phyloP scores from a whole-genome alignment of 495 filamentous ascomycete species.

The Xylaria intraflava region DNA sequence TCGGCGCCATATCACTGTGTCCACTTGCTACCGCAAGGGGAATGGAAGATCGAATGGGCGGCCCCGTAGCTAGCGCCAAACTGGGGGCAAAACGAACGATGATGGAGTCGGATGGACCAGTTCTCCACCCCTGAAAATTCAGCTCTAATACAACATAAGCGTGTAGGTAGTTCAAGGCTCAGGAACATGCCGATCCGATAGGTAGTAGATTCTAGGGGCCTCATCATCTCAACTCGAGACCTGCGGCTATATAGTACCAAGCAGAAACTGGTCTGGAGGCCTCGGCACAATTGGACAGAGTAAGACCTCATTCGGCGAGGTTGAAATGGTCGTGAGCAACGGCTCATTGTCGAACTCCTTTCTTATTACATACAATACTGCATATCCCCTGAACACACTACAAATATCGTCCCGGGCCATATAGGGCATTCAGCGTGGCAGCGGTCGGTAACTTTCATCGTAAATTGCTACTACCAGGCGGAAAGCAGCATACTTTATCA shows the following conservation, averaged over 20 bases:
- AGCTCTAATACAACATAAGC: background rate
- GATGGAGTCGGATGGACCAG: background rate
- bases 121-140: background rate
- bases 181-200: background rate
- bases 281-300: background rate
- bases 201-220: no score
- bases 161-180: background rate
- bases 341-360: no score
- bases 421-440: no score
- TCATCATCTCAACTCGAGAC: background rate
- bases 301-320: background rate
- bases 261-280: background rate
- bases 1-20: conserved; percentile 1
- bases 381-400: no score
- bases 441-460: no score
- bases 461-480: background rate
- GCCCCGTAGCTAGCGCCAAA: conserved; percentile 2
- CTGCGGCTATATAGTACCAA: background rate
- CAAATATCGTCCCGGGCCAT: no score
- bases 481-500: no score
- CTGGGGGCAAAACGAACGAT: background rate
- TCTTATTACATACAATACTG: no score
- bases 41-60: no score
- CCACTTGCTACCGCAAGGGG: background rate
- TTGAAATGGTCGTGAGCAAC: no score